These are phyloP conservation scores for Oryza meridionalis DNA, from an alignment of 176 grass and related monocot species.

Conservation along the genomic window DNA sequence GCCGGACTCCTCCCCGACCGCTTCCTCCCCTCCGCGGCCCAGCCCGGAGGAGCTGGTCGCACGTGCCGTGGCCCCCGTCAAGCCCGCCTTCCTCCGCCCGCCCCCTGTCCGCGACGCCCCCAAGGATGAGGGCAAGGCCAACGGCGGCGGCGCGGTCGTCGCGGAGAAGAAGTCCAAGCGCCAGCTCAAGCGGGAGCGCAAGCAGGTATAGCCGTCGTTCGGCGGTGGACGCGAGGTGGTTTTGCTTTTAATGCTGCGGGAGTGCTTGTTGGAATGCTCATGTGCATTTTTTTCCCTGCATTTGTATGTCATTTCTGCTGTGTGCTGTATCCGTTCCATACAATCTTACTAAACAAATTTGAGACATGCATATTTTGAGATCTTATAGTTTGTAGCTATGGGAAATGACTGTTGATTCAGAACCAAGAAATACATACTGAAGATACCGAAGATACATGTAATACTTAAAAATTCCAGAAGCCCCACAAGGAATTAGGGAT, in stretches of 20 bases:
- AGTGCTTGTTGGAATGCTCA: conserved; percentile 44
- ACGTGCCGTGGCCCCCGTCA: conserved; percentile 72
- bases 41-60: conserved; percentile 78
- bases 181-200: conserved; percentile 79
- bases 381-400: not conserved
- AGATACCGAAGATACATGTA: not conserved
- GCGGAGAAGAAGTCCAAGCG: conserved; percentile 87
- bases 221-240: not conserved
- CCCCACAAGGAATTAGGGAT: not conserved
- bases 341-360: not conserved
- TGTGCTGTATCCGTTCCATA: not conserved
- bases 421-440: not conserved
- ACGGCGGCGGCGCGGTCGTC: conserved; percentile 23
- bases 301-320: not conserved
- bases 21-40: not conserved
- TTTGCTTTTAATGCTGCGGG: not conserved
- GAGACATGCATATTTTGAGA: not conserved
- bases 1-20: not conserved
- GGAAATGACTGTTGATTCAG: not conserved
- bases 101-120: conserved; percentile 59
- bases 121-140: conserved; percentile 39
- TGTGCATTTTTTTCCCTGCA: not conserved
- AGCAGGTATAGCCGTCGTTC: conserved; percentile 52
- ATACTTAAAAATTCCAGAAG: not conserved
- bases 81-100: conserved; percentile 68